Percentiles rank a stretch among this genome's conserved stretches.
phyloP scores from a whole-genome alignment of 192 early-diverging fungal genomes.

The Pecoramyces ruminantium region DNA sequence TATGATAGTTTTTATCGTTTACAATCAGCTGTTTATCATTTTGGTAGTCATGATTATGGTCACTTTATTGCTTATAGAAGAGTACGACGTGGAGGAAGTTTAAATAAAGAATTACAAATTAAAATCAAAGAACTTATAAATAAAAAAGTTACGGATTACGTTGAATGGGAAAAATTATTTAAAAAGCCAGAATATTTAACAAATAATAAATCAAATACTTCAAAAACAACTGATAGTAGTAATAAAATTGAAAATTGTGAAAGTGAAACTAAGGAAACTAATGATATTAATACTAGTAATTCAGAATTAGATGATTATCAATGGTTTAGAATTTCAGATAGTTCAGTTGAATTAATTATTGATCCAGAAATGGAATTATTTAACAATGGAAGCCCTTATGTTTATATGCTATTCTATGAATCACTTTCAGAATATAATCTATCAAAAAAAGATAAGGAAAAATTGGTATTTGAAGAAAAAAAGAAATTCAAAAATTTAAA shows the following conservation, averaged over 20 bases:
- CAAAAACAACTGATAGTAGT: background rate
- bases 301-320: background rate
- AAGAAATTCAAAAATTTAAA: background rate
- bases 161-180: background rate
- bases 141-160: background rate
- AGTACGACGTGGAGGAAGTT: slow-evolving; percentile 1
- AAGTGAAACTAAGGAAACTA: background rate
- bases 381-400: slow-evolving; percentile 16
- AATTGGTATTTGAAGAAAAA: background rate
- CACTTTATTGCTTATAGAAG: slow-evolving; percentile 77
- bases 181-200: background rate
- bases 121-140: background rate
- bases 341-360: slow-evolving; percentile 12
- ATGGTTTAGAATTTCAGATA: slow-evolving; percentile 57
- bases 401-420: slow-evolving; percentile 38
- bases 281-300: background rate
- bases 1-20: slow-evolving; percentile 43
- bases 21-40: slow-evolving; percentile 63
- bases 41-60: slow-evolving; percentile 70
- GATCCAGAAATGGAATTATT: slow-evolving; percentile 22
- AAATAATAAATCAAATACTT: background rate
- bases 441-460: background rate
- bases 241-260: background rate
- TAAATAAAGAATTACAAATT: background rate
- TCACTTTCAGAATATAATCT: background rate